Evolutionary conservation across 352 stramenopile species (phyloP), one percentile per base, ranked within the genome.

Genomic region (Globisporangium emineosum): DNA sequence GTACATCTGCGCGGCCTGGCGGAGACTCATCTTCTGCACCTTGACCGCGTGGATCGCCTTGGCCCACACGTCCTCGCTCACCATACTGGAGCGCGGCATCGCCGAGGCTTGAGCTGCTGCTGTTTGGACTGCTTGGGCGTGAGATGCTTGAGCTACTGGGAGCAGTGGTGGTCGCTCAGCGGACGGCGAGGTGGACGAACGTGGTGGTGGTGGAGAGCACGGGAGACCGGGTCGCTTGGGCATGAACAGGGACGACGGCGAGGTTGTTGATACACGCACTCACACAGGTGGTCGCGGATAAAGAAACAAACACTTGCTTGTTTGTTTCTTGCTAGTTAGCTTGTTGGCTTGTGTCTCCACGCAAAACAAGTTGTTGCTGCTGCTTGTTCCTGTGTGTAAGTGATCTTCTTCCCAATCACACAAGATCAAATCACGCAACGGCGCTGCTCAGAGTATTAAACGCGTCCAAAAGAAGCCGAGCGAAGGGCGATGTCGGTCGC

Each of bases 11-110:
- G 75, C 72, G 3, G 72, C 72, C 13, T 66, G 68, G 19, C 75
- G 69, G 13, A 80, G 64, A 62, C 75, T 78, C 69, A 82, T 77
- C 52, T 78, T 80, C 55, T 82, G 71, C 12, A 77, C 72, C 29
- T 64, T 76, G 21, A 82, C 75, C 19, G 72, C 72, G 51, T 77
- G 72, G 63, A 82, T 75, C 35, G 75, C 75, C 13, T 69, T 73
- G 23, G 68, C 71, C 75, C 75, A 82, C 19, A 78, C 72, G 9
- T 78, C 69, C 13, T 82, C 74, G 27, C 61, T 71, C 30, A 77
- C 69, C 27, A 59, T 51, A 27, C 52, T 68, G 5, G 69, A 67
- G 27, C 65, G 65, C 6, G 59, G 60, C 65, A 71, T 71, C 23
- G 40, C 17, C 13, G 37, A 61, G 12, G 30, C 53, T 43, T 6